These are phyloP conservation scores for Ceratocystis lukuohia DNA, from an alignment of 2,329 filamentous ascomycete species.

Conservation along the genomic window DNA sequence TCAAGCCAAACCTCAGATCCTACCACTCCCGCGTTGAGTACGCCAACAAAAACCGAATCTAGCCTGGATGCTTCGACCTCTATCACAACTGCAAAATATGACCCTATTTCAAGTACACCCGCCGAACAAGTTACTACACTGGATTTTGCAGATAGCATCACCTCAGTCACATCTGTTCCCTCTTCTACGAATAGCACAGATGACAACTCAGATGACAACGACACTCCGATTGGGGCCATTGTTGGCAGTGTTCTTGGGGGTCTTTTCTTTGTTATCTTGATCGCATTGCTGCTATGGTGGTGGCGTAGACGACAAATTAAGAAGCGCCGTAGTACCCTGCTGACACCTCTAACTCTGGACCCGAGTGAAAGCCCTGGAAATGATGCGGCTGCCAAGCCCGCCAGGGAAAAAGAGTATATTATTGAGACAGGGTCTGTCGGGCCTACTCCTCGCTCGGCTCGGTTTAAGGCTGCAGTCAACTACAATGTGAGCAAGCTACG, in stretches of 20 bases:
- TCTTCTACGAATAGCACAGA: background rate
- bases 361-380: constrained; percentile 21
- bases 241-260: constrained; percentile 40
- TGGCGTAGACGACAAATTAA: constrained; percentile 32
- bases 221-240: constrained; percentile 31
- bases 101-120: constrained; percentile 2
- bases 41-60: background rate
- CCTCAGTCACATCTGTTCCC: background rate
- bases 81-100: background rate
- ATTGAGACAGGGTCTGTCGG: constrained; percentile 37
- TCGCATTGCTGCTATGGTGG: constrained; percentile 39
- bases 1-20: background rate
- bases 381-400: constrained; percentile 20
- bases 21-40: background rate
- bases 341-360: constrained; percentile 35
- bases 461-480: constrained; percentile 30
- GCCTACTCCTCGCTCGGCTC: constrained; percentile 34
- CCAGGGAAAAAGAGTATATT: constrained; percentile 27
- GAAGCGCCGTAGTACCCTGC: constrained; percentile 35
- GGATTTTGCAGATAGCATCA: constrained; percentile 9
- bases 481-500: constrained; percentile 21
- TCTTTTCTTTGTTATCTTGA: constrained; percentile 33
- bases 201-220: constrained; percentile 21
- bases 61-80: background rate
- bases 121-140: constrained; percentile 9